Evolutionary conservation across 2,329 filamentous ascomycete genomes (phyloP), one percentile per base, ranked within the genome.

Genomic region (Pestalotiopsis sp.): DNA sequence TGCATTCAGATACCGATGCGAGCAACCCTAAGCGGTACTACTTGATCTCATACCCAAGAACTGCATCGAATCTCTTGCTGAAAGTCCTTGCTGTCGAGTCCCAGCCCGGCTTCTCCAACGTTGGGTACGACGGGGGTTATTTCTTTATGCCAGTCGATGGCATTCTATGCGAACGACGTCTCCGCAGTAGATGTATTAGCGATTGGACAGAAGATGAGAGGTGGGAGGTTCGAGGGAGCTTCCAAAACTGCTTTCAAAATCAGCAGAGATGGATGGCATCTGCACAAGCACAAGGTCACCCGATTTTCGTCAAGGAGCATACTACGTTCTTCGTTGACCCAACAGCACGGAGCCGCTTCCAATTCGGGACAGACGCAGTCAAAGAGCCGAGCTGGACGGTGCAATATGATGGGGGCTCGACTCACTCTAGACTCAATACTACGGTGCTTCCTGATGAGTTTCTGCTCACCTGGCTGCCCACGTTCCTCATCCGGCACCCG

Each of bases 401-500:
- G 20, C 12, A 13, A 60, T 60, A 60, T 31, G 57, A 17, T 60
- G 57, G 57, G 7, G 57, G 57, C 23, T 60, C 57, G 20, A 60
- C 23, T 60, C 57, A 60, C 57, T 60, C 57, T 2, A 36, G 70
- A 2, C 64, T 66, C 17, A 80, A 81, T 70, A 52, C 76, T 36
- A 81, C 81, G 0, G 60, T 80, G 9, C 69, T 82, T 6, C 75
- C 81, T 2, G 77, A 81, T 67, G 74, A 76, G 41, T 78, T 79
- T 57, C 72, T 83, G 27, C 74, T 73, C 12, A 77, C 69, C 6
- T 80, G 74, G 72, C 72, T 74, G 57, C 72, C 79, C 5, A 74
- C 78, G 3, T 80, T 82, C 67, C 73, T 81, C 39, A 80, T 82
- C 66, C 74, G 81, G 3, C 79, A 83, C 68, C 81, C 81, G 6